Base-by-base conservation (phyloP, 345 rosid species). In the Limnanthes douglasii region DNA sequence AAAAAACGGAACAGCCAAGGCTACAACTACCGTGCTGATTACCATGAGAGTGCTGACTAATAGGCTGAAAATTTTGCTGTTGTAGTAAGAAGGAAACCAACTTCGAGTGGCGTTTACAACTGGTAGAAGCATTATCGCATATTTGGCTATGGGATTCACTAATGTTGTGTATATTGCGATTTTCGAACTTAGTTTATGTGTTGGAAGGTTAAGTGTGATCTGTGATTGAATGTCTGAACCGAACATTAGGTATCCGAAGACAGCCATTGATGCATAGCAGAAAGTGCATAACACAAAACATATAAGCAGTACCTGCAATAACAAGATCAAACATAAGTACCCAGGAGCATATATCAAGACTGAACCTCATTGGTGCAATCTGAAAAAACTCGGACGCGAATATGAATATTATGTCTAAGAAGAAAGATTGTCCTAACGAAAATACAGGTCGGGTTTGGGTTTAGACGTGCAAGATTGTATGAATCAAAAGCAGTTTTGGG, bases 131-230 rank as follows among this genome's bases (percentile, higher is more conserved):
- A 39, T 53, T 21, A 68, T 31, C 5, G 75, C 65, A 6, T 59
- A 72, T 28, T 65, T 72, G 19, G 75, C 54, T 3, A 65, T 41
- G 0, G 70, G 72, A 19, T 43, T 43, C 2, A 45, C 62, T 13
- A 65, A 29, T 0, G 44, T 56, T 7, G 62, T 68, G 55, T 58
- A 65, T 39, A 72, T 68, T 2, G 72, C 80, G 2, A 72, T 50
- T 53, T 65, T 68, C 4, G 75, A 59, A 15, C 65, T 55, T 6
- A 56, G 16, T 23, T 46, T 49, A 4, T 48, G 22, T 2, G 34
- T 18, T 0, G 69, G 73, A 4, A 62, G 56, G 37, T 68, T 62
- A n/a, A 64, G 5, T 18, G 68, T 59, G 21, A 58, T 44, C 29
- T 56, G 70, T 0, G 73, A 62, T 37, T 54, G 43, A 18, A 60